These are phyloP conservation scores for Allium cepa DNA, from an alignment of 106 monocot species.

Conservation along the genomic window DNA sequence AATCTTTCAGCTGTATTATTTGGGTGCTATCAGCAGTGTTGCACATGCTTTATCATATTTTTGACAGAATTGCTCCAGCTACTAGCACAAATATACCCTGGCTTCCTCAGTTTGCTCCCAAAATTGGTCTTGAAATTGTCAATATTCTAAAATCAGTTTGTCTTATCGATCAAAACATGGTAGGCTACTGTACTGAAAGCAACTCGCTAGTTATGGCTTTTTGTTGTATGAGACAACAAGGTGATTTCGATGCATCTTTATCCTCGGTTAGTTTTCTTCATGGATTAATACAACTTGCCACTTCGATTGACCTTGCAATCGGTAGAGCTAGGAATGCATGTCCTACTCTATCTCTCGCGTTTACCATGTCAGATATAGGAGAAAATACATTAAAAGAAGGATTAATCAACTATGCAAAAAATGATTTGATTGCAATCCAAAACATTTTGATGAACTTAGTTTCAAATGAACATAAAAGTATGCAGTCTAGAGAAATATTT, in stretches of 20 bases:
- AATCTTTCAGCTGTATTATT: slow-evolving; percentile 23
- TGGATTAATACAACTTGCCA: slow-evolving; percentile 47
- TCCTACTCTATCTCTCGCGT: slow-evolving; percentile 7
- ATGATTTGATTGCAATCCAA: slow-evolving; percentile 36
- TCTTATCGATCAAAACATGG: slow-evolving; percentile 1
- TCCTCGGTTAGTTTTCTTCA: slow-evolving; percentile 62
- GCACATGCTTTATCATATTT: slow-evolving; percentile 55
- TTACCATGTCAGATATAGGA: slow-evolving; percentile 13
- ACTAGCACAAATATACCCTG: slow-evolving; percentile 39
- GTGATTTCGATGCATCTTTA: slow-evolving; percentile 38
- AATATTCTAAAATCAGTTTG: slow-evolving; percentile 37
- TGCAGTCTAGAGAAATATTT: slow-evolving; percentile 64
- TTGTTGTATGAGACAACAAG: slow-evolving; percentile 37
- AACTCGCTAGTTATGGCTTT: slow-evolving; percentile 41
- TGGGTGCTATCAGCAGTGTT: slow-evolving; percentile 79
- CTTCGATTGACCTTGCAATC: slow-evolving; percentile 46
- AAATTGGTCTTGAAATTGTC: slow-evolving; percentile 68
- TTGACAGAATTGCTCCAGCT: slow-evolving; percentile 38
- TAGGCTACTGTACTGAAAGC: slow-evolving; percentile 7
- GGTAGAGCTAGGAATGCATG: slow-evolving; percentile 40
- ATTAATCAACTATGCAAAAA: slow-evolving; percentile 35
- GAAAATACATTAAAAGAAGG: slow-evolving; percentile 67
- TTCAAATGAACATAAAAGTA: slow-evolving; percentile 28
- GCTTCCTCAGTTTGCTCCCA: slow-evolving; percentile 83
- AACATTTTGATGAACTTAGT: slow-evolving; percentile 17